Conservation (phyloP, 352 stramenopile genomes). For the Phytopythium litorale region DNA sequence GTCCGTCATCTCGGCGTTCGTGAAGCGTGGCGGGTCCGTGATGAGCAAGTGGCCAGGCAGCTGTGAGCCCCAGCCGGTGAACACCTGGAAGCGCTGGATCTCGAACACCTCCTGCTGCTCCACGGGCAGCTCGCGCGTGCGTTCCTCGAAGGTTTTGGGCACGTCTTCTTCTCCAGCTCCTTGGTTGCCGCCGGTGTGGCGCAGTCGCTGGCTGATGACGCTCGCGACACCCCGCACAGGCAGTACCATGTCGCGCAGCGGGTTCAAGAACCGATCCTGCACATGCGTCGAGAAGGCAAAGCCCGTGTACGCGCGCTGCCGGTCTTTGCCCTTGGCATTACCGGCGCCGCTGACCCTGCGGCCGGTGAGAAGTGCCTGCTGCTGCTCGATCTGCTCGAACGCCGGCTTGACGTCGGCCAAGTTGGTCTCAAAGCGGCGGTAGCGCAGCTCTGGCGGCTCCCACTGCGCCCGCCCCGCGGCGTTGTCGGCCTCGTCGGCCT, state of each 20-base stretch:
- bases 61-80: conserved; percentile 75
- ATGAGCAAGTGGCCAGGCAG: conserved; percentile 75
- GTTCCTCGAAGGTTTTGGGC: conserved; percentile 58
- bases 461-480: conserved; percentile 45
- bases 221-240: conserved; percentile 52
- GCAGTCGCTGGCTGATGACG: conserved; percentile 12
- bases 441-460: conserved; percentile 57
- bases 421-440: conserved; percentile 71
- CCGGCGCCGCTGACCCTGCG: not conserved
- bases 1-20: conserved; percentile 71
- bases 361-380: conserved; percentile 11
- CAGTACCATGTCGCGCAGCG: conserved; percentile 67
- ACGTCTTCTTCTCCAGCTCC: conserved; percentile 11
- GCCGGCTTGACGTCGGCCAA: conserved; percentile 47
- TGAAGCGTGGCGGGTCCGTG: conserved; percentile 71
- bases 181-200: not conserved
- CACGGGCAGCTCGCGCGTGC: conserved; percentile 48
- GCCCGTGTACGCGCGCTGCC: conserved; percentile 65
- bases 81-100: conserved; percentile 84
- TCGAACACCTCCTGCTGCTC: conserved; percentile 71
- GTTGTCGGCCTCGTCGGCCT: conserved; percentile 6
- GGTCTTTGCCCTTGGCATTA: conserved; percentile 4
- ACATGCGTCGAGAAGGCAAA: conserved; percentile 83
- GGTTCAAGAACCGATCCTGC: conserved; percentile 78
- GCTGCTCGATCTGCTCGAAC: conserved; percentile 56